Conservation (phyloP, 164 flowering plant genomes). For the Dillenia suffruticosa region DNA sequence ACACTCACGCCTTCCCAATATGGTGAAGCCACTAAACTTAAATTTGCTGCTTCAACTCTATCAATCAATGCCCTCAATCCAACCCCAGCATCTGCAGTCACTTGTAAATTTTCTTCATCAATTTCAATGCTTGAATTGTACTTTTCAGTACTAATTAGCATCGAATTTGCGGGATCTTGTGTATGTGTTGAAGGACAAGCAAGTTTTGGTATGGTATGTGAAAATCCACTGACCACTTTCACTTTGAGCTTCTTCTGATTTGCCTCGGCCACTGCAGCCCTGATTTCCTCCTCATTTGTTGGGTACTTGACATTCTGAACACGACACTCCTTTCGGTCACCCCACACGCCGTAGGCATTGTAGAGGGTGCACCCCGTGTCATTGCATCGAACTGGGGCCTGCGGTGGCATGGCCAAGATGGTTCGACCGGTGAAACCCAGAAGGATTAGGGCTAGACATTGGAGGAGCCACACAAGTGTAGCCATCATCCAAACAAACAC, state of each 20-base stretch:
- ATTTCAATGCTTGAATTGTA: constrained; percentile 44
- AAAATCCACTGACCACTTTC: constrained; percentile 50
- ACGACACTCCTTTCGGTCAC: constrained; percentile 55
- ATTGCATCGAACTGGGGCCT: constrained; percentile 48
- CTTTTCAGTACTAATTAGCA: constrained; percentile 62
- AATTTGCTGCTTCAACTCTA: constrained; percentile 46
- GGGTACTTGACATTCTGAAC: constrained; percentile 50
- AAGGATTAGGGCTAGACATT: constrained; percentile 1
- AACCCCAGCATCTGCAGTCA: constrained; percentile 72
- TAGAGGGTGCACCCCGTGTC: constrained; percentile 40
- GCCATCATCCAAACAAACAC: constrained; percentile 4
- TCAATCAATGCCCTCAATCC: constrained; percentile 58
- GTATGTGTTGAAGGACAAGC: constrained; percentile 46
- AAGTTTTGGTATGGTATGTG: constrained; percentile 78
- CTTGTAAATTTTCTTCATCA: constrained; percentile 28
- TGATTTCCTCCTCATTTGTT: constrained; percentile 61
- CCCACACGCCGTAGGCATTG: constrained; percentile 79
- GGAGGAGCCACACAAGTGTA: neutral
- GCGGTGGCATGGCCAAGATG: constrained; percentile 53
- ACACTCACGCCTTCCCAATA: constrained; percentile 91
- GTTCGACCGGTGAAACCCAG: constrained; percentile 6
- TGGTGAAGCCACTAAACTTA: constrained; percentile 77
- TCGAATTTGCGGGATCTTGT: constrained; percentile 10
- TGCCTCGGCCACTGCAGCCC: constrained; percentile 54
- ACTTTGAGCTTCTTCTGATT: constrained; percentile 40